Conservation (phyloP, 2,329 filamentous ascomycete species). For the Scorias spongiosa region DNA sequence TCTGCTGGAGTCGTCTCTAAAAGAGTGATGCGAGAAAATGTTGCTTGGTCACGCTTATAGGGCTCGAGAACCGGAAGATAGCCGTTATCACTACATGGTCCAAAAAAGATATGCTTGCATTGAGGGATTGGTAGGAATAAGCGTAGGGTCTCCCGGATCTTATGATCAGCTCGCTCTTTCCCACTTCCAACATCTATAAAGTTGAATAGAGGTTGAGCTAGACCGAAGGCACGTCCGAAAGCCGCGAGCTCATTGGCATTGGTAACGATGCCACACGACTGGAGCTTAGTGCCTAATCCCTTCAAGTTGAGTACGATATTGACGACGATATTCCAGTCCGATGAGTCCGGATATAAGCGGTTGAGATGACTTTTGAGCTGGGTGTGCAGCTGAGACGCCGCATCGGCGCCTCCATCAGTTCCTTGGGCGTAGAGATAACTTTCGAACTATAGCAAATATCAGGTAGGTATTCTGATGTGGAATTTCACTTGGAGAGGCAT, state of each 20-base stretch:
- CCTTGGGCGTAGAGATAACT: conserved; percentile 27
- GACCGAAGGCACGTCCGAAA: conserved; percentile 30
- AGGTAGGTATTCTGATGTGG: background rate
- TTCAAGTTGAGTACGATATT: conserved; percentile 33
- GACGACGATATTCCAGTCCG: conserved; percentile 30
- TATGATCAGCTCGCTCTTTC: conserved; percentile 33
- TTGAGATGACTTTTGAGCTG: conserved; percentile 28
- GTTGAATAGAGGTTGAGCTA: conserved; percentile 30
- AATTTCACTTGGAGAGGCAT: conserved; percentile 8
- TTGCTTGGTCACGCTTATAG: conserved; percentile 26
- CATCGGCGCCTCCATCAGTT: conserved; percentile 30
- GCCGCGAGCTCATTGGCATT: conserved; percentile 24
- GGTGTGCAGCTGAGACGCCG: conserved; percentile 27
- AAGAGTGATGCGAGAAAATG: conserved; percentile 27
- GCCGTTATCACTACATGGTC: conserved; percentile 30
- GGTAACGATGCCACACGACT: conserved; percentile 25
- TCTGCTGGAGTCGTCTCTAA: conserved; percentile 29
- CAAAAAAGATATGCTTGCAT: conserved; percentile 33
- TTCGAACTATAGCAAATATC: conserved; percentile 24
- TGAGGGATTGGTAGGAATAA: conserved; percentile 31
- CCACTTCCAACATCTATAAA: conserved; percentile 33
- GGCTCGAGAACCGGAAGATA: conserved; percentile 30
- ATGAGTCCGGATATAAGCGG: conserved; percentile 22
- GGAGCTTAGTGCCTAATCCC: conserved; percentile 28
- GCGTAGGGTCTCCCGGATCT: conserved; percentile 31